Evolutionary conservation across 345 rosid species (phyloP), one percentile per base, ranked within the genome.

Genomic region (Citrus hindsii): DNA sequence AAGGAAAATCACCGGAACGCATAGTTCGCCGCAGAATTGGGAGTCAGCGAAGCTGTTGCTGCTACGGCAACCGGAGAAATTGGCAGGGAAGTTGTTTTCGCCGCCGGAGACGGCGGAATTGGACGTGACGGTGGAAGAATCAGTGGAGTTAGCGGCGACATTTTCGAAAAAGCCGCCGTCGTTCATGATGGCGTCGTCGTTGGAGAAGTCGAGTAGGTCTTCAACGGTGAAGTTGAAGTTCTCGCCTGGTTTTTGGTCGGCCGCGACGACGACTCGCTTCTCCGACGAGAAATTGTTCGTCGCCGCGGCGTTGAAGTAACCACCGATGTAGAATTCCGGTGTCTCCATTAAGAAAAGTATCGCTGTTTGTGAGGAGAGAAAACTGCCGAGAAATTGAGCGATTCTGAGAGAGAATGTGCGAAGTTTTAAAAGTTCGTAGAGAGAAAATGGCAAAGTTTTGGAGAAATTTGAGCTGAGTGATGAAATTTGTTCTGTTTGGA

Each of bases 171-270:
- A 84, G 0, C 82, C 81, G 1, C 82, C 84, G 27, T 79, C 89
- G 48, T 9, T 70, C 75, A 71, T 71, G 18, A 80, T 42, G 27
- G 79, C 81, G 53, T 92, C 93, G 1, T 87, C 93, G 76, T 88
- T 90, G 14, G 96, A 87, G 74, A 92, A 92, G 77, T 90, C 88
- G 13, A 92, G 86, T 67, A 92, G 93, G 81, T 92, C 96, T 65
- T 92, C 93, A 18, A 92, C 84, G 28, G 82, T 82, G 83, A 90
- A 92, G 55, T 83, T 83, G 80, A 90, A 92, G 56, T 82, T 83
- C 40, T 89, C 91, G 2, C 76, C 56, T 4, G 72, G 46, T 59
- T 89, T 87, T 60, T 74, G 86, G 33, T 85, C 86, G 2, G 75
- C 86, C 0, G 76, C 28, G 53, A 46, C 46, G 59, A 46, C 61